Percentiles rank a stretch among this genome's conserved stretches.
phyloP scores from a whole-genome alignment of 1,139 yeast genomes.

The Hyphopichia pseudoburtonii region DNA sequence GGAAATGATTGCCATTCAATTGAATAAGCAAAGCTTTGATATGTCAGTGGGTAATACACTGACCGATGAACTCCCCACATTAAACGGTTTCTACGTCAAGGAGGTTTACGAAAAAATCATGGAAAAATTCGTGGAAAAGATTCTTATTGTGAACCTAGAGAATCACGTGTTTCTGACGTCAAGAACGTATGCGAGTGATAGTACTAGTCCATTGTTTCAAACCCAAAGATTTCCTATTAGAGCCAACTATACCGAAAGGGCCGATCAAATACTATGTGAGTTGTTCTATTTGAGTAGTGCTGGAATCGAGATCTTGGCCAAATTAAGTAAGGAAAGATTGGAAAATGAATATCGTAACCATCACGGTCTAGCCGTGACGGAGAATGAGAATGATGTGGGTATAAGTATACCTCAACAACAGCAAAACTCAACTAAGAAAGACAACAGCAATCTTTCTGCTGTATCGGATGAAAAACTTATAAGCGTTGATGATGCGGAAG shows the following conservation, averaged over 20 bases:
- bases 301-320: constrained; percentile 27
- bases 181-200: not conserved
- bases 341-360: constrained; percentile 16
- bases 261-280: constrained; percentile 24
- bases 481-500: no score
- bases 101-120: constrained; percentile 23
- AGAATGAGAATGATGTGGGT: no score
- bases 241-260: constrained; percentile 10
- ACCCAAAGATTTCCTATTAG: constrained; percentile 11
- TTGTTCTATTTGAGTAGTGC: constrained; percentile 19
- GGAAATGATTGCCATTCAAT: constrained; percentile 38
- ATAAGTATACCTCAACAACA: no score
- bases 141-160: not conserved
- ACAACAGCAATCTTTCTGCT: no score
- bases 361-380: no score
- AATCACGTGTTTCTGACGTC: not conserved
- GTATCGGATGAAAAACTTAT: no score
- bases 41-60: not conserved
- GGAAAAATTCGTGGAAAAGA: constrained; percentile 10
- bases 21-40: constrained; percentile 22
- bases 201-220: not conserved
- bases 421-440: no score
- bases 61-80: constrained; percentile 23
- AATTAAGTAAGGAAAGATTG: constrained; percentile 23
- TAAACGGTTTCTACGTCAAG: constrained; percentile 29